Base-by-base conservation (phyloP, 805 yeast species). In the Ogataea nakhonphanomensis region DNA sequence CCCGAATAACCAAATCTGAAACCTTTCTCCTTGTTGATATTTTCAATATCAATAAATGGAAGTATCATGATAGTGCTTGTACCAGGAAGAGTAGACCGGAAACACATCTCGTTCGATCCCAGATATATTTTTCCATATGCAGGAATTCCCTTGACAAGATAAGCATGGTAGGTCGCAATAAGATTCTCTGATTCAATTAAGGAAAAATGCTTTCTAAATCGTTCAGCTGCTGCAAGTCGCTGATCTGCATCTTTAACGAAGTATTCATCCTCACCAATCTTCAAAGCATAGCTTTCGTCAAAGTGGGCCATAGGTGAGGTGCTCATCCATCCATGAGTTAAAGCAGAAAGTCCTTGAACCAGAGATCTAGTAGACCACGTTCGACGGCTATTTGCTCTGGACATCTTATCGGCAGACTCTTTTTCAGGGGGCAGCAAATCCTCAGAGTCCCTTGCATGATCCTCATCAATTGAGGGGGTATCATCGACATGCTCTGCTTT, bases 81-180 rank as follows among this genome's bases (percentile, higher is more conserved):
- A 0, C 95, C 93, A 0, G 95, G 95, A 3, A 87, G 54, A 26
- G 87, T 66, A 26, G 95, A 81, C 45, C 93, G 69, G 62, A 84
- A 91, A 48, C 95, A 90, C n/a, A 91, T 57, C 41, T 74, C 76
- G 23, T 70, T 70, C 13, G 73, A 66, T 0, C 95, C 86, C 9
- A 91, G 51, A 58, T 88, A 88, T 2, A 90, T 54, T 51, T 86
- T 85, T 1, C 98, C 98, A 61, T 86, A 89, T 1, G 80, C 66
- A 1, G 96, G 96, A 13, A 87, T 64, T 9, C 84, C 75, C 48
- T 84, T 74, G 48, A 77, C 81, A 12, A 88, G 55, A 61, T 85
- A 80, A 1, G 82, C 71, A 53, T 76, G 81, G 54, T 87, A 91
- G 1, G 87, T 71, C 0, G 95, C 79, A 0, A 81, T 60, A 33